These are phyloP conservation scores for Eucalyptus polybractea DNA, from an alignment of 345 rosid species.

Conservation along the genomic window DNA sequence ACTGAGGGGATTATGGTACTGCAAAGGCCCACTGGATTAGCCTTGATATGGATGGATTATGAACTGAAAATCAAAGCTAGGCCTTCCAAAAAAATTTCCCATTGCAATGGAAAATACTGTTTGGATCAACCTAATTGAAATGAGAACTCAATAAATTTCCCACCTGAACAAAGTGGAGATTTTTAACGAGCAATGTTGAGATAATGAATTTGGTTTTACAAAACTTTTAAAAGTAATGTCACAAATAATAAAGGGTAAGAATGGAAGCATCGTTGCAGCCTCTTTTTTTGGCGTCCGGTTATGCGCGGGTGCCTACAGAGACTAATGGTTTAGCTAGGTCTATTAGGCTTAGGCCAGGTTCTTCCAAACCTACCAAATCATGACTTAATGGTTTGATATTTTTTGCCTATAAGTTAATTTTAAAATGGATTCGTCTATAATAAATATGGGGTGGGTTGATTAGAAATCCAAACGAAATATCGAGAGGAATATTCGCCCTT, in stretches of 20 bases:
- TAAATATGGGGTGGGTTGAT: rapidly evolving
- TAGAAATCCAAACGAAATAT: too few relatives aligned
- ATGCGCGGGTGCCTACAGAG: rapidly evolving
- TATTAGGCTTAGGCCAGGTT: rapidly evolving
- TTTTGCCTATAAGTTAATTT: too few relatives aligned
- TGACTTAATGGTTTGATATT: too few relatives aligned
- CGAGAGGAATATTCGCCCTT: rapidly evolving
- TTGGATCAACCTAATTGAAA: neutral
- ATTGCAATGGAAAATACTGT: neutral
- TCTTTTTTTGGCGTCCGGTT: rapidly evolving
- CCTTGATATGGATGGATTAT: neutral
- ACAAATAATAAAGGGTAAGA: neutral
- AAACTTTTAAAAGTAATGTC: neutral
- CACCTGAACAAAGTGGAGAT: neutral
- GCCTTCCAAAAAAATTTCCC: neutral
- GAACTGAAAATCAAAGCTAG: neutral
- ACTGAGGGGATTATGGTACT: neutral
- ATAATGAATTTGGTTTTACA: neutral
- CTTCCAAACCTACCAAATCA: rapidly evolving
- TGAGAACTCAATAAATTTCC: neutral
- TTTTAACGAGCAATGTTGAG: neutral
- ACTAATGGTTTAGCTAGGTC: too few relatives aligned
- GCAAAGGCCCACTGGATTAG: neutral
- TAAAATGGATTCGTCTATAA: rapidly evolving
- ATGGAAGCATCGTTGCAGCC: rapidly evolving